Evolutionary conservation across 2,329 filamentous ascomycete species (phyloP), one percentile per base, ranked within the genome.

Genomic region (Alternaria conjuncta): DNA sequence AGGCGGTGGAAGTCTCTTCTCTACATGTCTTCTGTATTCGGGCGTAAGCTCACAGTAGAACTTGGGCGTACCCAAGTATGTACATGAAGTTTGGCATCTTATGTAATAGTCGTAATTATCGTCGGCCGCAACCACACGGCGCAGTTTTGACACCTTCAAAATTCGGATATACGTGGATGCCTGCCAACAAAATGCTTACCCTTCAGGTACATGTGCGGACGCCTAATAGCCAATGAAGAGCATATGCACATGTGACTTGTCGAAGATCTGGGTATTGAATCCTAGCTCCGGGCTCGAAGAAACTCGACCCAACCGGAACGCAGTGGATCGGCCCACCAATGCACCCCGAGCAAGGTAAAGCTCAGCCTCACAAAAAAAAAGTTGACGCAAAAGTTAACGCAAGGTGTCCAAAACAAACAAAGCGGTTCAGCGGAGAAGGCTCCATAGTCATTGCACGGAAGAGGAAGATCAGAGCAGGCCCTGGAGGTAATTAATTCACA

Each of bases 271-370:
- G 55, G 36, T 41, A 41, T 18, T 41, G 36, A 41, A 41, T 41
- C 36, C 36, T 41, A 11, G 36, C n/a, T 18, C 36, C n/a, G n/a
- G 57, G 57, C 55, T 61, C 25, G 20, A 43, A 44, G 62, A 66
- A 63, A 43, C 67, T 59, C 43, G 49, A 57, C 47, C 69, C 70
- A 75, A 75, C 70, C 67, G 69, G 54, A 56, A 56, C 55, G 56
- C 18, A 57, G 60, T 65, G 70, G 58, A 61, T 32, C 65, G 68
- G 64, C 65, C 65, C 72, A 70, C 70, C 67, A 71, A 67, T 67
- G 67, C 66, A 54, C 30, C 49, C 58, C 63, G 50, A 57, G 47
- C 63, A 28, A 61, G 62, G 58, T 50, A 50, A 55, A 55, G 62
- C 55, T 60, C 65, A 69, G 67, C 67, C 63, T 66, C 59, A 51